phyloP scores from a whole-genome alignment of 148 eudicot species.

The Cornus kousa region DNA sequence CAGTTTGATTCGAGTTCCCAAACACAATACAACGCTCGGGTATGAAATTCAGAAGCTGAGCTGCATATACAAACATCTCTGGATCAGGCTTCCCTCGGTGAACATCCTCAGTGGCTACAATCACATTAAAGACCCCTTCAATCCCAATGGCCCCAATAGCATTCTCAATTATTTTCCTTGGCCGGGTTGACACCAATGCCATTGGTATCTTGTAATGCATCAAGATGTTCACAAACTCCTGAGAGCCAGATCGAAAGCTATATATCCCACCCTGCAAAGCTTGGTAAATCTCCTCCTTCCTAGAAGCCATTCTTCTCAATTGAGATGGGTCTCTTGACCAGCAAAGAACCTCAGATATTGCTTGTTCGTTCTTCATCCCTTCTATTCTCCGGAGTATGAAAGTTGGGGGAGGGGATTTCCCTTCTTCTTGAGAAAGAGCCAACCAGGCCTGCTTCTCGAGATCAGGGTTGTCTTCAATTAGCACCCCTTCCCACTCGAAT shows the following conservation, averaged over 20 bases:
- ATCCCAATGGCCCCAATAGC: conserved; percentile 72
- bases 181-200: conserved; percentile 91
- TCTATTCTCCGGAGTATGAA: conserved; percentile 60
- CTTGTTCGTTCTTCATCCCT: conserved; percentile 98
- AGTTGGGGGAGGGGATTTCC: conserved; percentile 68
- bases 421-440: conserved; percentile 83
- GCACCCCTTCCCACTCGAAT: conserved; percentile 97
- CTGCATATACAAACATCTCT: conserved; percentile 90
- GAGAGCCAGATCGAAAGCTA: conserved; percentile 75
- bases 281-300: conserved; percentile 82
- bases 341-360: conserved; percentile 86
- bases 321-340: conserved; percentile 86
- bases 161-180: conserved; percentile 64
- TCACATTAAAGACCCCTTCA: conserved; percentile 70
- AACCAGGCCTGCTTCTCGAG: conserved; percentile 90
- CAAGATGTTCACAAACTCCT: conserved; percentile 63
- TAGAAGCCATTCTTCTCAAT: conserved; percentile 53
- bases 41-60: conserved; percentile 66
- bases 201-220: conserved; percentile 71
- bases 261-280: conserved; percentile 75
- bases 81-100: conserved; percentile 95
- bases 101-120: conserved; percentile 90
- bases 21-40: conserved; percentile 94
- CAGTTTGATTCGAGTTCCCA: conserved; percentile 85
- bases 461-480: conserved; percentile 80